Base-by-base conservation (phyloP, 1,139 yeast genomes). In the Geotrichum restrictum region DNA sequence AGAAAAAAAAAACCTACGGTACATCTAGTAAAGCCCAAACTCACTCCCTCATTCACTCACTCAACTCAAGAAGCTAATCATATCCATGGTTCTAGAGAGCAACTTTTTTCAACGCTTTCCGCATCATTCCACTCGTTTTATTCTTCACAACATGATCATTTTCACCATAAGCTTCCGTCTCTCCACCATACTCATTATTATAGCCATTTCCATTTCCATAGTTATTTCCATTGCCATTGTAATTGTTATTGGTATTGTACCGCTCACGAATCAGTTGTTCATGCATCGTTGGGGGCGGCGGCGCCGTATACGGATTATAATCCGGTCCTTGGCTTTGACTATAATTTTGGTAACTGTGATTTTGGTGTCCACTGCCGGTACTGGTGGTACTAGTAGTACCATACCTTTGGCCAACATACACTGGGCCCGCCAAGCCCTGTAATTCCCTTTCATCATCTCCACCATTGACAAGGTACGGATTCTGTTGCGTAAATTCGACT, bases 261-360 rank as follows among this genome's bases (percentile, higher is more conserved):
- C 47, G 38, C 27, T 43, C 47, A 24, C 33, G 18, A 6, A 43
- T 43, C 21, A 31, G 24, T 21, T 43, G 47, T 16, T 43, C 47
- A 4, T 43, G 47, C 39, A 43, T 32, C 14, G 47, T 43, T 18
- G 47, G 47, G 10, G 47, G 47, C 3, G 47, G 47, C 29, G 38
- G 47, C 19, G 47, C 39, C 36, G 47, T 33, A 27, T 32, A 32
- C 11, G 39, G 39, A 18, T 33, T 32, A 8, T 32, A 33, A 8
- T 18, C 14, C 13, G 38, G 37, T 2, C 14, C 19, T 24, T 24
- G 29, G 29, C 8, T 24, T 8, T 24, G 22, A 5, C 18, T 16
- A 38, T 38, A 5, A 13, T 11, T 21, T 16, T 38, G 19, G 10
- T 34, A n/a, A n/a, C 16, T 38, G 21, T 18, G 13, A 5, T 18